Evolutionary conservation across 1,284 basidiomycete genomes (phyloP).

Genomic region (Schizophyllum commune): DNA sequence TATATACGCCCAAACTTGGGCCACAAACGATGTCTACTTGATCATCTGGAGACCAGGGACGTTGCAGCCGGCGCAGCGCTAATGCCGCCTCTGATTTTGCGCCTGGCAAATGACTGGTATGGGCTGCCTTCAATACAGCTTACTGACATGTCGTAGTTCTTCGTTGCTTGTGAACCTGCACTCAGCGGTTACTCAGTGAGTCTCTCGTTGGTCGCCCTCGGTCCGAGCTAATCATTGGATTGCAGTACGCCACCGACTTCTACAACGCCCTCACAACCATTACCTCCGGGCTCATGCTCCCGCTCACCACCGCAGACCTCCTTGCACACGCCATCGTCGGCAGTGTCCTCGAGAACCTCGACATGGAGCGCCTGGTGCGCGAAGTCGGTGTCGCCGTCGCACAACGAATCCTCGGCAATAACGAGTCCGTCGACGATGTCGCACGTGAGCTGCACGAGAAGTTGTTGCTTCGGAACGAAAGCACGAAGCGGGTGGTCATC

Average conservation of each 20-base stretch:
- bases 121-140: not conserved
- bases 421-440: conserved; percentile 94
- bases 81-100: not conserved
- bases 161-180: conserved; percentile 97
- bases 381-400: conserved; percentile 94
- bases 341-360: conserved; percentile 94
- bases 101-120: not conserved
- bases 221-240: conserved; percentile 15
- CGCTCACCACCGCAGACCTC: conserved; percentile 91
- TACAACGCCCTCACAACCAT: conserved; percentile 90
- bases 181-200: conserved; percentile 86
- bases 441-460: conserved; percentile 90
- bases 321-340: conserved; percentile 97
- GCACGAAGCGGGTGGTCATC: conserved; percentile 93
- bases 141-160: conserved; percentile 53
- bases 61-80: no score
- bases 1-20: no score
- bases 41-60: no score
- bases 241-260: conserved; percentile 87
- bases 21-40: no score
- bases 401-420: conserved; percentile 81
- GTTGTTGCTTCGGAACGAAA: conserved; percentile 87
- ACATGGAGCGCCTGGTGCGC: conserved; percentile 94
- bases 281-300: conserved; percentile 92
- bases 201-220: conserved; percentile 5